Conservation (phyloP, 805 yeast genomes). For the Metschnikowia picachoensis region DNA sequence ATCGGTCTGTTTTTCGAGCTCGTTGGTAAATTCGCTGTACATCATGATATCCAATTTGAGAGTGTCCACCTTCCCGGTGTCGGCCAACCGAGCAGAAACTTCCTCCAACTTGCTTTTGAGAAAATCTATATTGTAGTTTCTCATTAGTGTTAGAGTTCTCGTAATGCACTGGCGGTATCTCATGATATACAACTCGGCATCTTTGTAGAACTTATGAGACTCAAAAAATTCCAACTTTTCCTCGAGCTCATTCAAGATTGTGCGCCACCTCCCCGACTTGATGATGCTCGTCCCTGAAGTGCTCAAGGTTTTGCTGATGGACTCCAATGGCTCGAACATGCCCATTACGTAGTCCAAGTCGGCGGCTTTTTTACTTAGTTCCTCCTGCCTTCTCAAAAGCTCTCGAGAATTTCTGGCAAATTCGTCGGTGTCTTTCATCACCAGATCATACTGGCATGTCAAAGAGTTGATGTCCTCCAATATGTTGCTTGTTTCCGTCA, state of each 20-base stretch:
- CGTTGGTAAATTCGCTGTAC: conserved; percentile 17
- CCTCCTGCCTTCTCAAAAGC: conserved; percentile 45
- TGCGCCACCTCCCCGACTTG: conserved; percentile 31
- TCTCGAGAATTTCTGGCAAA: conserved; percentile 56
- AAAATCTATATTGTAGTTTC: conserved; percentile 56
- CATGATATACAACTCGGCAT: conserved; percentile 61
- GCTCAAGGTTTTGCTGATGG: conserved; percentile 63
- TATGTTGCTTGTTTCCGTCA: conserved; percentile 44
- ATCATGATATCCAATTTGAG: conserved; percentile 15
- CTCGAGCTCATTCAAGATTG: conserved; percentile 55
- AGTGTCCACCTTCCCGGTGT: conserved; percentile 6
- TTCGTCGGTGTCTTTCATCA: conserved; percentile 57
- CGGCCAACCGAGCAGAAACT: conserved; percentile 3
- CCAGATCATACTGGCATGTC: conserved; percentile 50
- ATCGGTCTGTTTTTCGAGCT: conserved; percentile 16
- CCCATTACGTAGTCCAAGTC: conserved; percentile 48
- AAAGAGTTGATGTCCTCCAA: conserved; percentile 45
- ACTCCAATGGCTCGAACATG: conserved; percentile 68
- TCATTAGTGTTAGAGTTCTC: conserved; percentile 69
- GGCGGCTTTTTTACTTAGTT: conserved; percentile 37
- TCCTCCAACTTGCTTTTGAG: conserved; percentile 24
- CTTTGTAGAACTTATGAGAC: conserved; percentile 52
- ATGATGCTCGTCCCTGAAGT: conserved; percentile 66
- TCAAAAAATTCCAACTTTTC: conserved; percentile 59
- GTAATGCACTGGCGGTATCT: conserved; percentile 82